Evolutionary conservation across 2,329 filamentous ascomycete genomes (phyloP), one percentile per base, ranked within the genome.

Genomic region (Fusarium lyarnte): DNA sequence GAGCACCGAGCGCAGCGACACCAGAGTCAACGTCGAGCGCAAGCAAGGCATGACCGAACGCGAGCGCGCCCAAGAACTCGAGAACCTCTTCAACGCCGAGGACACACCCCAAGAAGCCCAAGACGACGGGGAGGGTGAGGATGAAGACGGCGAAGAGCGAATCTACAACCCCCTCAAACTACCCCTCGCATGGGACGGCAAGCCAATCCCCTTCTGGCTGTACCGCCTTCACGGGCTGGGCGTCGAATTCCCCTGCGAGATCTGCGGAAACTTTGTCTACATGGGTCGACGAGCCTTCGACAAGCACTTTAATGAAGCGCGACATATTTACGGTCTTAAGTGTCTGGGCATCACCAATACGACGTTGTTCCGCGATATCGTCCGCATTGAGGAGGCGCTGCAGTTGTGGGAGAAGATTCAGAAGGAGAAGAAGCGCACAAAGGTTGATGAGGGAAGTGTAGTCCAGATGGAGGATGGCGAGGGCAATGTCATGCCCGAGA

Each of bases 401-500:
- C 90, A 90, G 72, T 85, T 99, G 51, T 98, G 95, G 94, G 94
- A 95, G 68, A 98, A 98, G 87, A 92, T 99, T 29, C 92, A 97
- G 80, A 87, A 90, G 63, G 94, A 97, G 74, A 92, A 93, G 82
- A 94, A 93, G 86, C 92, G 90, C 81, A 90, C 90, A 72, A 92
- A 91, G 80, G 86, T 92, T 2, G 90, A 92, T 70, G 92, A 93
- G 47, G 94, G 95, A 42, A 94, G 92, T 67, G 89, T 99, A 14
- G 94, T 98, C 54, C 94, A 99, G 86, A 99, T 99, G 96, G 96
- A 99, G 86, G 96, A 99, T 81, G 93, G 90, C 0, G 93, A 97
- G 80, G 96, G 96, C 51, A 98, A 99, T 78, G 96, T 99, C 63
- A 99, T 99, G 96, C 96, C 97, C 0, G 94, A 98, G 84, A 97